Conservation (phyloP, 23 red algal species). For the Gracilariopsis chorda region DNA sequence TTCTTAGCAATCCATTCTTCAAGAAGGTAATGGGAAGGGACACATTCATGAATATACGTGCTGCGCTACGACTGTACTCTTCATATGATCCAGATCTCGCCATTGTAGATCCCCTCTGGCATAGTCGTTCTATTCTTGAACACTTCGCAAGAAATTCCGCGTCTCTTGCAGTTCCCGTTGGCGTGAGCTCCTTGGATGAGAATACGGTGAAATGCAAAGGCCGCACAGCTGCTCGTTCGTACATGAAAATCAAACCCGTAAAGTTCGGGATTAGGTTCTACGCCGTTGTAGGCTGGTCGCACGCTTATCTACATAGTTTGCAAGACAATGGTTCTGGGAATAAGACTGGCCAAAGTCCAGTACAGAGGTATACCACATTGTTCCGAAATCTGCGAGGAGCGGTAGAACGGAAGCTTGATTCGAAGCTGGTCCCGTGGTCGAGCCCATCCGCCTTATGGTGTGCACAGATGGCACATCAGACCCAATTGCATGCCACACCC, state of each 20-base stretch:
- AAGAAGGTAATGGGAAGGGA: not conserved
- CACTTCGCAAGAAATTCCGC: not conserved
- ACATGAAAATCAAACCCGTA: not conserved
- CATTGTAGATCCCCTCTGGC: not conserved
- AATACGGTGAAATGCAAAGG: not conserved
- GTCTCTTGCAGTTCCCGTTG: not conserved
- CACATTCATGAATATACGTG: not conserved
- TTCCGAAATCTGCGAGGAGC: not conserved
- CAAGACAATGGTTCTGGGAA: not conserved
- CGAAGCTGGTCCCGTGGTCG: not conserved
- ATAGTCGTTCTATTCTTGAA: not conserved
- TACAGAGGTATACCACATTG: not conserved
- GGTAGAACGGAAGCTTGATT: not conserved
- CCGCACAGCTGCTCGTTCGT: not conserved
- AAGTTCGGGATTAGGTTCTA: not conserved
- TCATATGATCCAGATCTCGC: not conserved
- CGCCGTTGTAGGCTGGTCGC: not conserved
- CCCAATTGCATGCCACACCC: conserved; percentile 1
- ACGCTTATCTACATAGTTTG: not conserved
- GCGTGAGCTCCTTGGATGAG: not conserved
- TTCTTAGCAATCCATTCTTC: not conserved
- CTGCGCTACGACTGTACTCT: not conserved
- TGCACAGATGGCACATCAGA: not conserved
- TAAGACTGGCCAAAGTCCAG: not conserved
- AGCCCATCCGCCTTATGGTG: too few relatives aligned